A percentile compares a stretch with the other conserved stretches of the same genome.
These are phyloP conservation scores for Yamadazyma triangularis DNA, from an alignment of 1,139 yeast species.

Conservation along the genomic window DNA sequence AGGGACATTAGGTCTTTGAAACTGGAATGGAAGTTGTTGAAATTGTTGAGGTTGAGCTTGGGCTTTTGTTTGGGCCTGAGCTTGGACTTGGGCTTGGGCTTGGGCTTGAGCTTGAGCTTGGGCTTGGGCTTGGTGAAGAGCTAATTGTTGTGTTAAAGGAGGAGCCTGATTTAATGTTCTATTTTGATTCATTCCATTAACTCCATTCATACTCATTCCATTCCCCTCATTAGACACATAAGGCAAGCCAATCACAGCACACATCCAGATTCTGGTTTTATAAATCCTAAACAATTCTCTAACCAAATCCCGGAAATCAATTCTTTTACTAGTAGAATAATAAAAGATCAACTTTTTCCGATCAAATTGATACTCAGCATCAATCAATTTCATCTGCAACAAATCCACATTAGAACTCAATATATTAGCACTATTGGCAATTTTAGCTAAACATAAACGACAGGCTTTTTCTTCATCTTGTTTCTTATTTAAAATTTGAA, in stretches of 20 bases:
- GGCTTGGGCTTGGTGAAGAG: background rate
- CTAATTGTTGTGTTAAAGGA: background rate
- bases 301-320: conserved; percentile 90
- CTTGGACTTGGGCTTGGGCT: conserved; percentile 3
- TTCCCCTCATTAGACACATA: conserved; percentile 11
- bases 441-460: conserved; percentile 56
- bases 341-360: conserved; percentile 90
- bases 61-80: background rate
- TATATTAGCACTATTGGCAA: conserved; percentile 30
- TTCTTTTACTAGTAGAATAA: conserved; percentile 67
- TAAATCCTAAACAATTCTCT: conserved; percentile 88
- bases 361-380: conserved; percentile 96
- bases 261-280: conserved; percentile 97
- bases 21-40: conserved; percentile 3
- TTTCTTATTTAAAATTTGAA: conserved; percentile 54
- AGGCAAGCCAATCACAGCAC: conserved; percentile 60
- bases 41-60: conserved; percentile 2
- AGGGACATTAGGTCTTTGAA: conserved; percentile 1
- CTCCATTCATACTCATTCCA: too few relatives aligned
- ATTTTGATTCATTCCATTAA: conserved; percentile 3
- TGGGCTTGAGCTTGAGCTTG: background rate
- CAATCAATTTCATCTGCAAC: conserved; percentile 42
- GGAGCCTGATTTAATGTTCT: background rate
- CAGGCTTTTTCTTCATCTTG: conserved; percentile 75
- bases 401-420: conserved; percentile 6